Evolutionary conservation across 345 rosid species (phyloP), one percentile per base, ranked within the genome.

Genomic region (Salix brachista): DNA sequence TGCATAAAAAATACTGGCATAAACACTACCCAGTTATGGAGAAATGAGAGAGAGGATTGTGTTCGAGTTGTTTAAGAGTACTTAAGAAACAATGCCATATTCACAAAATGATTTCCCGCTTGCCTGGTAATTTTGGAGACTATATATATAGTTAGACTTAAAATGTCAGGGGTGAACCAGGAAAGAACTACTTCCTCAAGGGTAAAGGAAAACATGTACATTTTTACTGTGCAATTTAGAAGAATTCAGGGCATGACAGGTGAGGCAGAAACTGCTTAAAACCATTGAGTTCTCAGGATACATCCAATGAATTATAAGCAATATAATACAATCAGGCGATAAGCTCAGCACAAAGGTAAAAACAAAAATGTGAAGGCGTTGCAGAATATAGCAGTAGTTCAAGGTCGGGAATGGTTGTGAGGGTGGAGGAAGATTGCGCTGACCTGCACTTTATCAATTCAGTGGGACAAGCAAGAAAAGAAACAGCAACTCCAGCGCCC

Each of bases 401-500:
- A 58, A 56, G 62, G 62, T 56, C 28, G 10, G 28, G 62, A 67
- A 32, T 19, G 25, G 23, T 67, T 21, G 23, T 4, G 14, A 21
- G 28, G 48, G 28, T 18, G 28, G 6, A 11, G 19, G 41, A 6
- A 21, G 39, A 66, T 13, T 37, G 58, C 67, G 70, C 81, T 75
- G 37, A 94, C 99, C 99, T 96, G 93, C 99, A 96, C 80, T 96
- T 96, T 87, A 96, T 85, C 84, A 96, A 84, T 74, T 96, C 99
- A 8, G 99, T 96, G 36, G 99, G 99, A 84, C 99, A 96, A 87
- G 98, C 97, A 72, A 96, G 92, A 81, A 96, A 87, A 70, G 99
- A 92, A 86, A 96, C 98, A 48, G 99, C 94, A 56, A 90, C 73
- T 70, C 99, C 98, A 85, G 99, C 98, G 26, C 93, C 99, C 17